Evolutionary conservation across 805 yeast genomes (phyloP).

Genomic region (Candida mattraensis): DNA sequence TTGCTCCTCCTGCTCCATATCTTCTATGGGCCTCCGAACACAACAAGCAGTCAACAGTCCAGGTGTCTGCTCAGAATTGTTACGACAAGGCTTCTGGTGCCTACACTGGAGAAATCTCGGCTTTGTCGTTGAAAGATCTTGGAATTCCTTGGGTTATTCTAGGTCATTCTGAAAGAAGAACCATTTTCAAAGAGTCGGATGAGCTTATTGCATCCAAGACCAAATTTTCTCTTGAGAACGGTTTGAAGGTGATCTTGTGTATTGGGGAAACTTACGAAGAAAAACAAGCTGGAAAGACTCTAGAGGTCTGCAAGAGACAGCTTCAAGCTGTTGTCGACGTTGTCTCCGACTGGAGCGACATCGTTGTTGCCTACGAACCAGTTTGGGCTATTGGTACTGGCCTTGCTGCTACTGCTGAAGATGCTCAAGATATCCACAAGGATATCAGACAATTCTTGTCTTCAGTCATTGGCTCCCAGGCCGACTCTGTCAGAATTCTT

Average conservation of each 20-base stretch:
- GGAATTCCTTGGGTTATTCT: conserved; percentile 93
- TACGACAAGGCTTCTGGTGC: conserved; percentile 91
- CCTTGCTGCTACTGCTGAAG: conserved; percentile 97
- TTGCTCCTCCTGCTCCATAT: conserved; percentile 96
- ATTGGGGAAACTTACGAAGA: conserved; percentile 97
- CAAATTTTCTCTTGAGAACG: conserved; percentile 87
- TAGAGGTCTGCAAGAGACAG: conserved; percentile 86
- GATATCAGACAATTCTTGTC: conserved; percentile 82
- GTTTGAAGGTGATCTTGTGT: conserved; percentile 90
- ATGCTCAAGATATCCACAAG: conserved; percentile 94
- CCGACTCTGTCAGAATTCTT: conserved; percentile 81
- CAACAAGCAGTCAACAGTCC: conserved; percentile 70
- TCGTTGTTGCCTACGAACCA: conserved; percentile 98
- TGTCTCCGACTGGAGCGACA: conserved; percentile 81
- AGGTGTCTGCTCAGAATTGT: conserved; percentile 89
- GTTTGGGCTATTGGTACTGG: conserved; percentile 99
- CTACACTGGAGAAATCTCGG: conserved; percentile 95
- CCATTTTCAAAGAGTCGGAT: conserved; percentile 85
- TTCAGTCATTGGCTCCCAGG: conserved; percentile 76
- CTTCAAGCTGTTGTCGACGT: conserved; percentile 81
- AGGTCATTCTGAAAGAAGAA: conserved; percentile 99
- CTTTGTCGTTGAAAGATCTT: conserved; percentile 82
- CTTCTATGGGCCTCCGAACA: conserved; percentile 68
- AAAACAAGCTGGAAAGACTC: conserved; percentile 85
- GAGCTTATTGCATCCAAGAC: conserved; percentile 92